Conservation (phyloP, 352 stramenopile genomes). For the Pythium utonaiense region DNA sequence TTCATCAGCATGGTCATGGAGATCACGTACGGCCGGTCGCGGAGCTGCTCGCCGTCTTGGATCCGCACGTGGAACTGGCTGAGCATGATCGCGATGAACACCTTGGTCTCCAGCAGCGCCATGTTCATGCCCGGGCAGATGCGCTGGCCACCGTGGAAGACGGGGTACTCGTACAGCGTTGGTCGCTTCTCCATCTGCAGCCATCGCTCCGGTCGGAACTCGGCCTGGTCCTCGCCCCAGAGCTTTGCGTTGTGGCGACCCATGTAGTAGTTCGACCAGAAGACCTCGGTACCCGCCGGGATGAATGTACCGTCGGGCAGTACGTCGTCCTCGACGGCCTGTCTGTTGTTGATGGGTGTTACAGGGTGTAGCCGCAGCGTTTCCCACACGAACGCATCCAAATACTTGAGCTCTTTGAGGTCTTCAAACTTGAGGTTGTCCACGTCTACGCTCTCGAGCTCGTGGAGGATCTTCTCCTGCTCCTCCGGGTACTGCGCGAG, state of each 20-base stretch:
- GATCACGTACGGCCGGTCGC: conserved; percentile 45
- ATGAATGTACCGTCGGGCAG: conserved; percentile 71
- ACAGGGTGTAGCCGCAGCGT: conserved; percentile 65
- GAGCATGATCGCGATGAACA: conserved; percentile 47
- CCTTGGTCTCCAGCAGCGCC: conserved; percentile 56
- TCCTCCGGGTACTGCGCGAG: conserved; percentile 53
- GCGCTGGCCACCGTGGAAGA: conserved; percentile 62
- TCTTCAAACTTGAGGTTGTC: conserved; percentile 33
- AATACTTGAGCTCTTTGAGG: conserved; percentile 58
- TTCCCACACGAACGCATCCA: conserved; percentile 70
- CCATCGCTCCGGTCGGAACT: conserved; percentile 68
- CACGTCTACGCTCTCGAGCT: conserved; percentile 32
- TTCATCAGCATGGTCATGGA: conserved; percentile 13
- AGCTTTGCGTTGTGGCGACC: conserved; percentile 39
- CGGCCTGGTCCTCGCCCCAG: conserved; percentile 46
- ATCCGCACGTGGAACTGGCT: conserved; percentile 40
- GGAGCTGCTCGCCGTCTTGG: conserved; percentile 25
- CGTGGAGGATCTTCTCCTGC: conserved; percentile 52
- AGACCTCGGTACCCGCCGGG: conserved; percentile 46
- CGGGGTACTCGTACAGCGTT: conserved; percentile 59
- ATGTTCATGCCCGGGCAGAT: conserved; percentile 73
- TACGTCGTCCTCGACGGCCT: conserved; percentile 50
- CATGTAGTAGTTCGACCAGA: conserved; percentile 78
- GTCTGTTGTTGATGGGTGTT: conserved; percentile 67
- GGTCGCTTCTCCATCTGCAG: conserved; percentile 53